These are phyloP conservation scores for Penicillium fuscoglaucum DNA, from an alignment of 2,329 filamentous ascomycete species.

Conservation along the genomic window DNA sequence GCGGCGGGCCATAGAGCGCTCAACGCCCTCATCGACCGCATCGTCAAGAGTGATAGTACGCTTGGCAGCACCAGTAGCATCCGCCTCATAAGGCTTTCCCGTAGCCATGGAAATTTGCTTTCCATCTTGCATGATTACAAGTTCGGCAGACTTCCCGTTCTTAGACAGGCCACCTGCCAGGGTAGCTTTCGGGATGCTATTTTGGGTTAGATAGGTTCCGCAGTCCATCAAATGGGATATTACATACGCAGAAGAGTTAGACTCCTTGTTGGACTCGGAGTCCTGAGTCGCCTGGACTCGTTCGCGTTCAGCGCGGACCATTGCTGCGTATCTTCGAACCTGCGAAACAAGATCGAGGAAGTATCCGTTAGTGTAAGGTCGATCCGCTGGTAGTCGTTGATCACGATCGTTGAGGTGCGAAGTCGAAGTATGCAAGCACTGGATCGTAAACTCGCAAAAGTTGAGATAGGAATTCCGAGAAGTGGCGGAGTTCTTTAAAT, in stretches of 20 bases:
- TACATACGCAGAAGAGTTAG: conserved; percentile 40
- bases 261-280: conserved; percentile 41
- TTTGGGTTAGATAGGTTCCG: conserved; percentile 15
- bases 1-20: conserved; percentile 90
- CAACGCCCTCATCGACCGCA: conserved; percentile 74
- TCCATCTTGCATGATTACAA: conserved; percentile 73
- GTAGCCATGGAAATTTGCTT: conserved; percentile 76
- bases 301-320: conserved; percentile 73
- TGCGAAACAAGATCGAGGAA: conserved; percentile 96
- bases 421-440: conserved; percentile 85
- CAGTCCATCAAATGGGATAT: neutral
- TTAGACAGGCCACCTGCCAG: conserved; percentile 78
- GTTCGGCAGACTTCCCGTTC: conserved; percentile 78
- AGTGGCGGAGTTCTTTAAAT: conserved; percentile 69
- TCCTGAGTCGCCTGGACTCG: conserved; percentile 60
- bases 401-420: conserved; percentile 83
- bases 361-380: conserved; percentile 92
- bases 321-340: conserved; percentile 83
- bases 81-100: conserved; percentile 60
- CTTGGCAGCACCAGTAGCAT: conserved; percentile 50
- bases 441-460: conserved; percentile 88
- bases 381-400: conserved; percentile 78
- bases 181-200: conserved; percentile 62
- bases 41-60: conserved; percentile 52
- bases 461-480: conserved; percentile 76